Base-by-base conservation (phyloP, 768 basidiomycete genomes). In the Boletus barrowsii region DNA sequence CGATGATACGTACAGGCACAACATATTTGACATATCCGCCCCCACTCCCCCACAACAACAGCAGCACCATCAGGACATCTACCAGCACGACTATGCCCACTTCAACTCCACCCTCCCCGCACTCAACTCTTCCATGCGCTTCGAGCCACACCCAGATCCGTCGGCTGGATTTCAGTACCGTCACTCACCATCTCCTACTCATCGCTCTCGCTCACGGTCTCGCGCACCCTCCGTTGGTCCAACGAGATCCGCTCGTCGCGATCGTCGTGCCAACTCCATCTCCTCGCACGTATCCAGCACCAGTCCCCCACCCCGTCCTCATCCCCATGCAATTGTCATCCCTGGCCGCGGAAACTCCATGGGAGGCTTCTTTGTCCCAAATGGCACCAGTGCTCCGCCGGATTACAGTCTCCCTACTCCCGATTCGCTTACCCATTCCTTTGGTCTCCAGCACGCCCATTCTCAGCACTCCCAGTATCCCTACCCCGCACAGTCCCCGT, bases 311-410 rank as follows among this genome's bases (percentile, higher is more conserved):
- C 75, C 74, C 45, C 68, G 68, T 4, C 67, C 69, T 13, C 74
- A 81, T 20, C 84, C 86, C 0, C 83, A 85, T 59, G 86, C 86
- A 10, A 89, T 90, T 65, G 73, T 88, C 47, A 90, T 90, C 60
- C 88, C 86, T 8, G 71, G 76, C 18, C 68, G 73, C 20, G 64
- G 62, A 45, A 60, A 62, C 62, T 5, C 64, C 44, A 69, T 70
- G 66, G 62, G 66, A 1, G 63, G 62, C 53, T 72, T 71, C 56
- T 72, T 71, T 22, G 68, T 70, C 41, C 63, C 67, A 20, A 65
- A 57, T 24, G 59, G 62, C 1, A 43, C 59, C 14, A 70, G 55
- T 10, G 55, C 54, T 0, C 60, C 59, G 47, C 66, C 69, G 7
- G 75, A 77, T 42, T 79, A 76, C 61, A 77, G 73, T 0, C 74